phyloP scores from a whole-genome alignment of 345 rosid species.

The Leavenworthia alabamica region DNA sequence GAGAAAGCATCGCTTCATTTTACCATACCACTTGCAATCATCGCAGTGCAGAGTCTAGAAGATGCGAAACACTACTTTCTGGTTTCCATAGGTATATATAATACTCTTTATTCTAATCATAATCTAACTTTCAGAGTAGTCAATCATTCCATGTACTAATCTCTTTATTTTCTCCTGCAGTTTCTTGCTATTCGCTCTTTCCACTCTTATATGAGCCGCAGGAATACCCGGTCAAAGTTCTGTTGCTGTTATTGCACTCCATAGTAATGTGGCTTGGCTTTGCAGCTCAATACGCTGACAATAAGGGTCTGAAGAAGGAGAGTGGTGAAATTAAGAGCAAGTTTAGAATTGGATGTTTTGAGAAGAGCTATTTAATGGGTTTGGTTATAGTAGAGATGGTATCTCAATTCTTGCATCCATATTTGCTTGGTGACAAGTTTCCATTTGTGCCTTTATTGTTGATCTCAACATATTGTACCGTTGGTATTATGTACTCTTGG shows the following conservation, averaged over 20 bases:
- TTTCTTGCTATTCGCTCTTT: slow-evolving; percentile 72
- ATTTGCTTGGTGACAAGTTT: slow-evolving; percentile 54
- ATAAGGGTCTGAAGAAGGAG: slow-evolving; percentile 14
- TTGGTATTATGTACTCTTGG: slow-evolving; percentile 73
- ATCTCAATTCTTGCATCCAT: slow-evolving; percentile 65
- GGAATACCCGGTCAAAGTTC: slow-evolving; percentile 76
- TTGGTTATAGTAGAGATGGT: slow-evolving; percentile 59
- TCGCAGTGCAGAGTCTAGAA: slow-evolving; percentile 63
- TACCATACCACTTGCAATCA: slow-evolving; percentile 66
- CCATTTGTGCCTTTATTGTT: slow-evolving; percentile 76
- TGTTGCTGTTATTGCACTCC: slow-evolving; percentile 54
- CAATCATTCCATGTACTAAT: not conserved
- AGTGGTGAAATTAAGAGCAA: slow-evolving; percentile 26
- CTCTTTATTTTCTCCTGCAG: slow-evolving; percentile 40
- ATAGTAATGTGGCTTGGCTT: slow-evolving; percentile 50
- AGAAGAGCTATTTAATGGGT: slow-evolving; percentile 53
- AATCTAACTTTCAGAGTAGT: not conserved
- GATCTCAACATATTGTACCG: slow-evolving; percentile 63
- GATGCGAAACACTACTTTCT: slow-evolving; percentile 78
- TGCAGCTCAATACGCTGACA: slow-evolving; percentile 30
- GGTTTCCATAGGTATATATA: slow-evolving; percentile 63
- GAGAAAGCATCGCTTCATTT: slow-evolving; percentile 96
- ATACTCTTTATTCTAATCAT: not conserved
- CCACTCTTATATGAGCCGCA: slow-evolving; percentile 74
- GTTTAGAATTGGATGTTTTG: slow-evolving; percentile 43